Evolutionary conservation across 768 basidiomycete genomes (phyloP).

Genomic region (Tulasnella sp.): DNA sequence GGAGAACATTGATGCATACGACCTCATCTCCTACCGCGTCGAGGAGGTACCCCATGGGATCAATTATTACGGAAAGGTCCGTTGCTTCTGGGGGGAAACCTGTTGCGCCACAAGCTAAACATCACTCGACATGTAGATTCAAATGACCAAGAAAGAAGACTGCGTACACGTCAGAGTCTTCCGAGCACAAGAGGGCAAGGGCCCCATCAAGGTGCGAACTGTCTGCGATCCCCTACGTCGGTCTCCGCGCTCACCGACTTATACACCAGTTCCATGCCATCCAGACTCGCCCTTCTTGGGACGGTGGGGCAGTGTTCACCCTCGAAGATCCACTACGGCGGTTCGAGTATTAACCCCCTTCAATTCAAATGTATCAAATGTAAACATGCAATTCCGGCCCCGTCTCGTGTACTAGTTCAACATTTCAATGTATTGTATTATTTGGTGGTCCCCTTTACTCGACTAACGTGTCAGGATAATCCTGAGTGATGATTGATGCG

Average conservation of each 20-base stretch:
- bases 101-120: not conserved
- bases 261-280: conserved; percentile 11
- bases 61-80: conserved; percentile 15
- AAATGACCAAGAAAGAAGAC: conserved; percentile 1
- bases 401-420: not conserved
- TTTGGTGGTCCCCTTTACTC: not conserved
- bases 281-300: conserved; percentile 9
- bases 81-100: not conserved
- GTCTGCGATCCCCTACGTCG: not conserved
- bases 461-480: not conserved
- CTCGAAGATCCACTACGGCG: conserved; percentile 9
- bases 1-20: not conserved
- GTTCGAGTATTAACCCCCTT: conserved; percentile 10
- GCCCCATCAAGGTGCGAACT: conserved; percentile 11
- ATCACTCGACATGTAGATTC: not conserved
- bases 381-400: not conserved
- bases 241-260: not conserved
- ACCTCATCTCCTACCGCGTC: conserved; percentile 10
- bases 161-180: conserved; percentile 15
- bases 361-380: not conserved
- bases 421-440: not conserved
- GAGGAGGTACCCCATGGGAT: conserved; percentile 17
- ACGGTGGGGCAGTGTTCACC: conserved; percentile 17
- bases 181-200: conserved; percentile 2
- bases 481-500: not conserved